These are phyloP conservation scores for Barbatosphaeria neglecta DNA, from an alignment of 495 filamentous ascomycete genomes.

Conservation along the genomic window DNA sequence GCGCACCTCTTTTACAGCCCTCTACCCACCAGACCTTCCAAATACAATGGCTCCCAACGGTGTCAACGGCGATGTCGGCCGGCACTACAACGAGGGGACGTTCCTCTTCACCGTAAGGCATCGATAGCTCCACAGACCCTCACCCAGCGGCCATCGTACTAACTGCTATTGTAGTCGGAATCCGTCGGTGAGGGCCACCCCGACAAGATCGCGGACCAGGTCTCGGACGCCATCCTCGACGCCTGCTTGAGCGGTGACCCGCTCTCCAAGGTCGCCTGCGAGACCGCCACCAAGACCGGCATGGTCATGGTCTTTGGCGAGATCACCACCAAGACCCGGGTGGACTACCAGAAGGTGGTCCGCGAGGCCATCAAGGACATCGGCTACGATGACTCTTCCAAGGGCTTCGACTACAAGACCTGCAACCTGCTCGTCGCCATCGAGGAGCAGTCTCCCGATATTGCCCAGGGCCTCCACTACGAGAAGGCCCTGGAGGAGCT, in stretches of 20 bases:
- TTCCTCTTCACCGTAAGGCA: conserved; percentile 83
- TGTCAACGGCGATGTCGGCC: conserved; percentile 29
- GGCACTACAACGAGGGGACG: conserved; percentile 50
- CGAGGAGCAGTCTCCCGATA: conserved; percentile 98
- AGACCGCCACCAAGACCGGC: conserved; percentile 98
- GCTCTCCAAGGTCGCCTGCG: conserved; percentile 96
- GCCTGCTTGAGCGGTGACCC: conserved; percentile 90
- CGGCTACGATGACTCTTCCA: conserved; percentile 89
- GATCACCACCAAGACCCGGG: conserved; percentile 87
- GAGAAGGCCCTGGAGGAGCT: conserved; percentile 94
- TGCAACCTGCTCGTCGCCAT: conserved; percentile 97
- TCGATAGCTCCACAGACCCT: not conserved
- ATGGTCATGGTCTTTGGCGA: conserved; percentile 99
- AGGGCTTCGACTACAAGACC: conserved; percentile 99
- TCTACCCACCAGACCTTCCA: not conserved
- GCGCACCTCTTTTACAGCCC: too few species aligned
- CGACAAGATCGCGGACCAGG: conserved; percentile 97
- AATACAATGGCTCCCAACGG: conserved; percentile 53
- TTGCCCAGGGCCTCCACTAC: conserved; percentile 95
- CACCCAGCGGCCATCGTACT: conserved; percentile 3
- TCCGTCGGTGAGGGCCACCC: conserved; percentile 97
- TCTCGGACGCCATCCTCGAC: conserved; percentile 97
- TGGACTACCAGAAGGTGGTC: conserved; percentile 98
- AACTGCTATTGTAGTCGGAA: conserved; percentile 52
- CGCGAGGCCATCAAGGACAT: conserved; percentile 95